A percentile compares a stretch with the other conserved stretches of the same genome.
phyloP scores from a whole-genome alignment of 352 stramenopile genomes.

The Pythium biforme region DNA sequence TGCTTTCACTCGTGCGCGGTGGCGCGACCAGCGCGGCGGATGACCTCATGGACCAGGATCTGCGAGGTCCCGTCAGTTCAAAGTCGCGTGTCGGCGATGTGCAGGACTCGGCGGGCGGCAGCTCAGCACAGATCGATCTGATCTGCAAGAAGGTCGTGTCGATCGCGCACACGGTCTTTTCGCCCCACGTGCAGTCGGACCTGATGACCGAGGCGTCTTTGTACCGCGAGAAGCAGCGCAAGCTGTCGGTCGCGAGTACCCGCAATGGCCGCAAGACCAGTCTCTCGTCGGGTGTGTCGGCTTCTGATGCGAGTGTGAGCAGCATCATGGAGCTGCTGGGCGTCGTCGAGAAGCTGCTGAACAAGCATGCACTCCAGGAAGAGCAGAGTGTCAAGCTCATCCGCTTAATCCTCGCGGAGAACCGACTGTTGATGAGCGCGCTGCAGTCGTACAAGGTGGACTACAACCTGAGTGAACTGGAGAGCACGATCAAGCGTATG shows the following conservation, averaged over 20 bases:
- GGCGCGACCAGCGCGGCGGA: not conserved
- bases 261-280: not conserved
- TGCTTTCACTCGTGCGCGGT: conserved; percentile 31
- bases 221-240: conserved; percentile 30
- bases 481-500: conserved; percentile 53
- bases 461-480: conserved; percentile 41
- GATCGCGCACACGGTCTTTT: conserved; percentile 56
- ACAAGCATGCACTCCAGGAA: conserved; percentile 58
- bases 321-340: conserved; percentile 50
- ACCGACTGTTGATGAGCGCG: conserved; percentile 51
- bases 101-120: not conserved
- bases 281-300: conserved; percentile 6
- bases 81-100: not conserved
- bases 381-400: conserved; percentile 48
- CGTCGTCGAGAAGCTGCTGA: conserved; percentile 51
- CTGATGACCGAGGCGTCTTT: conserved; percentile 37
- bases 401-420: conserved; percentile 47
- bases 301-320: conserved; percentile 18
- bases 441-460: conserved; percentile 53
- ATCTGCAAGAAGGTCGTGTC: conserved; percentile 53
- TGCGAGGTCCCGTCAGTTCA: not conserved
- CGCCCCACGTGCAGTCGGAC: conserved; percentile 51
- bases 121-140: conserved; percentile 37
- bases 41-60: not conserved
- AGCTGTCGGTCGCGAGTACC: not conserved